Evolutionary conservation across 176 grass and related monocot species (phyloP).

Genomic region (Puccinellia tenuiflora): DNA sequence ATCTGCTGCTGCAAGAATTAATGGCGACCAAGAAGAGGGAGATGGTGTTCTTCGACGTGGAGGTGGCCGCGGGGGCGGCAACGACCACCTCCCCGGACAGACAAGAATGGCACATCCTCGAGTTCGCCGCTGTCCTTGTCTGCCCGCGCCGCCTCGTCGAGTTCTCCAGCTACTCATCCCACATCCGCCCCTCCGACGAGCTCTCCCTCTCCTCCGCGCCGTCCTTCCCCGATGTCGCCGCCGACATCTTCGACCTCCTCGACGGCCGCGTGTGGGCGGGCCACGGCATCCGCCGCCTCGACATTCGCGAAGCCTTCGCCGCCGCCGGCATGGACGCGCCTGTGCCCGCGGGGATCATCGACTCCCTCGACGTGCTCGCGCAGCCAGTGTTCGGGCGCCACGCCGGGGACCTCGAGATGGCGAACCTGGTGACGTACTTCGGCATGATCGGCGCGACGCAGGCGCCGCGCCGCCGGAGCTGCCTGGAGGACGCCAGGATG

Average conservation of each 20-base stretch:
- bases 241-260: slow-evolving; percentile 54
- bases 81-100: background rate
- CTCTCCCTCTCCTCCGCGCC: slow-evolving; percentile 35
- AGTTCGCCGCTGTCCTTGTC: slow-evolving; percentile 87
- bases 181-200: slow-evolving; percentile 47
- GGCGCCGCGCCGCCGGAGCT: slow-evolving; percentile 60
- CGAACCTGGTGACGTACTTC: slow-evolving; percentile 74
- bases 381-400: slow-evolving; percentile 36
- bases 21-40: slow-evolving; percentile 18
- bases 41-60: slow-evolving; percentile 86
- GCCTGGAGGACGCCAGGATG: slow-evolving; percentile 76
- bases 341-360: slow-evolving; percentile 61
- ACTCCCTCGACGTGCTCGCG: slow-evolving; percentile 58
- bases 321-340: slow-evolving; percentile 41
- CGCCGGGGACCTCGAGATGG: slow-evolving; percentile 29
- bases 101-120: slow-evolving; percentile 42
- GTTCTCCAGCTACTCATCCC: slow-evolving; percentile 67
- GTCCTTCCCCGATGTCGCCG: slow-evolving; percentile 51
- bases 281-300: slow-evolving; percentile 65
- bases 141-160: too few relatives aligned
- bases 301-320: slow-evolving; percentile 65
- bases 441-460: slow-evolving; percentile 38
- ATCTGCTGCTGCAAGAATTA: too few relatives aligned
- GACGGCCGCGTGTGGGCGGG: slow-evolving; percentile 85
- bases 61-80: slow-evolving; percentile 41